Conservation (phyloP, 2,329 filamentous ascomycete species). For the Trematosphaeria pertusa region DNA sequence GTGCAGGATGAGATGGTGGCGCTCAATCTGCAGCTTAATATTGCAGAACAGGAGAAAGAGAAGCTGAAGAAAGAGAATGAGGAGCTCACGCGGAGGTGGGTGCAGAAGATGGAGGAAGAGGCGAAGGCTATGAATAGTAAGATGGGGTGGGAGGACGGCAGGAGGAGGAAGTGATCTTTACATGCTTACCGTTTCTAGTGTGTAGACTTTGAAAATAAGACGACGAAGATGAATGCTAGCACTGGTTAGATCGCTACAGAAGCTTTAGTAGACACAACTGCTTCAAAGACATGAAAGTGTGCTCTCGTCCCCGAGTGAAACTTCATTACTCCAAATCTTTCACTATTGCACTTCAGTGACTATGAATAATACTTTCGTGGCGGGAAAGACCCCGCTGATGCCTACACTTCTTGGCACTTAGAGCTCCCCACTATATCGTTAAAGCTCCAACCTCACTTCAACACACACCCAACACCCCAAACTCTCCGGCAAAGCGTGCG, state of each 20-base stretch:
- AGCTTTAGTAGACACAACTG: too few relatives aligned
- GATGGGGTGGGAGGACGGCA: conserved; percentile 36
- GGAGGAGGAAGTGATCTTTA: conserved; percentile 23
- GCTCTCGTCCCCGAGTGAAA: too few relatives aligned
- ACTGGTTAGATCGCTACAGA: too few relatives aligned
- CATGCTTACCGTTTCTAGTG: too few relatives aligned
- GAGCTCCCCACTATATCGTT: conserved; percentile 32
- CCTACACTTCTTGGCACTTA: conserved; percentile 36
- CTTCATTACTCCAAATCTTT: too few relatives aligned
- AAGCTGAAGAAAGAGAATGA: conserved; percentile 83
- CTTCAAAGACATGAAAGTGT: too few relatives aligned
- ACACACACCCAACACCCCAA: conserved; percentile 15
- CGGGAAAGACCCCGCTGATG: conserved; percentile 33
- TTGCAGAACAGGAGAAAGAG: conserved; percentile 78
- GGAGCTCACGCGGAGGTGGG: conserved; percentile 89
- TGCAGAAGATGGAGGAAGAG: conserved; percentile 84
- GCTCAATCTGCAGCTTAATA: conserved; percentile 84
- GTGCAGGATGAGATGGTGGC: conserved; percentile 94
- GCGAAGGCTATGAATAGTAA: conserved; percentile 80
- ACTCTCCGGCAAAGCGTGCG: conserved; percentile 2
- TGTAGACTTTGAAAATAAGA: too few relatives aligned
- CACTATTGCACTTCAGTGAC: too few relatives aligned
- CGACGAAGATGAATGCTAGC: too few relatives aligned
- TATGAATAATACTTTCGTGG: too few relatives aligned
- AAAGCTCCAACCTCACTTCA: conserved; percentile 22